A percentile compares a stretch with the other conserved stretches of the same genome.
Conservation (phyloP, 2,329 filamentous ascomycete genomes). For the Zymoseptoria ardabiliae region DNA sequence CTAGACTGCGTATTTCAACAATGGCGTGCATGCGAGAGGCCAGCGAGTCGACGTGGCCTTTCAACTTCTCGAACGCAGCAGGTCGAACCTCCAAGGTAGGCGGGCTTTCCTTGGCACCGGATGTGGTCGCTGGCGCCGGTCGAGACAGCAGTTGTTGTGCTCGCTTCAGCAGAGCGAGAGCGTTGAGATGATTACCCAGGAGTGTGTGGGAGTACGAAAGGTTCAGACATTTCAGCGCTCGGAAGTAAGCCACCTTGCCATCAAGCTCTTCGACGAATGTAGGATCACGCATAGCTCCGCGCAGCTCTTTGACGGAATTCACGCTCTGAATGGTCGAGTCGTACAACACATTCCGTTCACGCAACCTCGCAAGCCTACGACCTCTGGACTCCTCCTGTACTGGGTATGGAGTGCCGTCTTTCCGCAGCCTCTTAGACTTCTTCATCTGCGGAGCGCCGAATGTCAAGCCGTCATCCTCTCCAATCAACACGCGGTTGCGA, state of each 20-base stretch:
- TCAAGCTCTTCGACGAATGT: conserved; percentile 70
- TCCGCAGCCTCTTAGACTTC: conserved; percentile 46
- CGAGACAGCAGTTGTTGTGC: conserved; percentile 55
- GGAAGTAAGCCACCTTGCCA: conserved; percentile 74
- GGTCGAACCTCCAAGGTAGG: conserved; percentile 62
- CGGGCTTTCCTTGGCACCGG: conserved; percentile 38
- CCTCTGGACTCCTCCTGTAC: conserved; percentile 60
- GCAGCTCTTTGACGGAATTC: conserved; percentile 80
- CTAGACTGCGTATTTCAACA: conserved; percentile 68
- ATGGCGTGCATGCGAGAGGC: conserved; percentile 77
- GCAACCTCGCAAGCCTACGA: conserved; percentile 69
- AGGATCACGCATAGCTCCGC: conserved; percentile 79
- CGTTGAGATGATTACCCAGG: conserved; percentile 63
- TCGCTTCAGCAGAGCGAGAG: conserved; percentile 75
- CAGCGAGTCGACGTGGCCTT: conserved; percentile 58
- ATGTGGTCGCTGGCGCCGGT: neutral
- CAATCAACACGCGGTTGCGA: conserved; percentile 80
- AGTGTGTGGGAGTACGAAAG: conserved; percentile 79
- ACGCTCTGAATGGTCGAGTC: conserved; percentile 86
- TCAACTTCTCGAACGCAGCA: conserved; percentile 52
- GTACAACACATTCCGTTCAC: conserved; percentile 83
- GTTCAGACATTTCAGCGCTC: conserved; percentile 78
- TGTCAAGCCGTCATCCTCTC: conserved; percentile 68
- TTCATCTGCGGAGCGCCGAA: conserved; percentile 48
- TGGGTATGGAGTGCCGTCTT: conserved; percentile 40